phyloP scores from a whole-genome alignment of 2,329 filamentous ascomycete species.

The Colletotrichum karsti region DNA sequence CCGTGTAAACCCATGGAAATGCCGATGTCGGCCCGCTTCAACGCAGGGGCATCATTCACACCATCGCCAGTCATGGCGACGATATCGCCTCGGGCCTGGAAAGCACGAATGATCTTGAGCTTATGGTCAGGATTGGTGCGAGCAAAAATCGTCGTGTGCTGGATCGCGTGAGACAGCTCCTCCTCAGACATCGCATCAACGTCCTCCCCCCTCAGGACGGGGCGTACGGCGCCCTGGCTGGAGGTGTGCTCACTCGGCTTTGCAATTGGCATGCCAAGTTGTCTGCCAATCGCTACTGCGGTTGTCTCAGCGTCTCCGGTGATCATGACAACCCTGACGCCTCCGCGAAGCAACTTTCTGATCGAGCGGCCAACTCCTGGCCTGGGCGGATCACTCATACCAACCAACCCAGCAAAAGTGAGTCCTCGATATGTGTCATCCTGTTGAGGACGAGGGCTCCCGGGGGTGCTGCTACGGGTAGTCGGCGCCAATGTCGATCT shows the following conservation, averaged over 20 bases:
- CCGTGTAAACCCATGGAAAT: constrained; percentile 96
- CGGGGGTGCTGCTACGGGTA: constrained; percentile 63
- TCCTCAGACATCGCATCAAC: constrained; percentile 91
- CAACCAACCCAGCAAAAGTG: constrained; percentile 90
- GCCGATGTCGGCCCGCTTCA: constrained; percentile 98
- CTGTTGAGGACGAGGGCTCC: constrained; percentile 42
- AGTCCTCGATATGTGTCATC: constrained; percentile 80
- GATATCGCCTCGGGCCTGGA: constrained; percentile 93
- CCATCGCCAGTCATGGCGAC: constrained; percentile 99
- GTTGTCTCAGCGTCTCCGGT: constrained; percentile 97
- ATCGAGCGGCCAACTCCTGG: constrained; percentile 92
- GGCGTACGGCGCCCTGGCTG: constrained; percentile 68
- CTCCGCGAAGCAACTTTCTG: constrained; percentile 87
- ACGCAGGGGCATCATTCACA: constrained; percentile 94
- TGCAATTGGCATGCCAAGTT: constrained; percentile 90
- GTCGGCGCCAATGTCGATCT: constrained; percentile 43
- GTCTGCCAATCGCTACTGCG: constrained; percentile 90
- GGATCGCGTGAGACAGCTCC: constrained; percentile 85
- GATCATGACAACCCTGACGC: constrained; percentile 98
- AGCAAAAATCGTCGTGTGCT: constrained; percentile 92
- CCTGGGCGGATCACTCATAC: constrained; percentile 96
- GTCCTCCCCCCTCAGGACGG: constrained; percentile 88
- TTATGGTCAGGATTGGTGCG: constrained; percentile 98
- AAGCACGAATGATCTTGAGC: constrained; percentile 91
- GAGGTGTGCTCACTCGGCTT: constrained; percentile 58